phyloP scores from a whole-genome alignment of 2,329 filamentous ascomycete genomes.

The Paecilomyces sp. region DNA sequence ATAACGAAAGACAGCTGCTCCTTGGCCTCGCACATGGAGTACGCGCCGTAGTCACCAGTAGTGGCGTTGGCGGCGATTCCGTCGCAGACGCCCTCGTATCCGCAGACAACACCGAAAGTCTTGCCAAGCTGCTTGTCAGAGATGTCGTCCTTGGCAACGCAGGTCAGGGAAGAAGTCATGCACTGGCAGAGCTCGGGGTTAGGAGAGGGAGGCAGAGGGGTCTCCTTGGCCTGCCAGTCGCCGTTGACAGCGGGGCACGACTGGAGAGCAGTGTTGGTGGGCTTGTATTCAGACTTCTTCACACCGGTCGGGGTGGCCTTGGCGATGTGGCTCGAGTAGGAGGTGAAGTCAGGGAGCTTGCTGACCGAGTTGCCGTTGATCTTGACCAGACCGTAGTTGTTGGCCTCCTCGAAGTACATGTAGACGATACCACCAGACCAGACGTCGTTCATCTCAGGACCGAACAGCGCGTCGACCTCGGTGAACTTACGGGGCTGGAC shows the following conservation, averaged over 20 bases:
- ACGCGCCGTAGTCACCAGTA: slow-evolving; percentile 39
- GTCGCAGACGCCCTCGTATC: slow-evolving; percentile 24
- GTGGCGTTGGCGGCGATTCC: slow-evolving; percentile 34
- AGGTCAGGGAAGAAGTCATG: slow-evolving; percentile 70
- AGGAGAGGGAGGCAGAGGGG: slow-evolving; percentile 70
- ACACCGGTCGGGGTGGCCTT: slow-evolving; percentile 61
- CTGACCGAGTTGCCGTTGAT: slow-evolving; percentile 57
- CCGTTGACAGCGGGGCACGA: slow-evolving; percentile 61
- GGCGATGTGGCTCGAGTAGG: slow-evolving; percentile 63
- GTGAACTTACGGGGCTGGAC: slow-evolving; percentile 68
- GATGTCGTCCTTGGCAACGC: slow-evolving; percentile 56
- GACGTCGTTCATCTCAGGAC: slow-evolving; percentile 70
- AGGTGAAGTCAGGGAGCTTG: slow-evolving; percentile 67
- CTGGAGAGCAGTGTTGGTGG: slow-evolving; percentile 61
- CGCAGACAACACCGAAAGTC: slow-evolving; percentile 56
- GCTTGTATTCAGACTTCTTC: slow-evolving; percentile 60
- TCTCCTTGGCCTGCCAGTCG: slow-evolving; percentile 61
- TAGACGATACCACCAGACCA: slow-evolving; percentile 98
- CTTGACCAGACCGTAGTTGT: slow-evolving; percentile 69
- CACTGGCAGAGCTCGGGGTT: slow-evolving; percentile 75
- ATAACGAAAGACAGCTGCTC: slow-evolving; percentile 42
- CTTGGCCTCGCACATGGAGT: slow-evolving; percentile 39
- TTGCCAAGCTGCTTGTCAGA: slow-evolving; percentile 53
- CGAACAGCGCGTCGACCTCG: slow-evolving; percentile 77
- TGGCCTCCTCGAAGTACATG: slow-evolving; percentile 92